Conservation (phyloP, 768 basidiomycete species). For the Russula compacta region DNA sequence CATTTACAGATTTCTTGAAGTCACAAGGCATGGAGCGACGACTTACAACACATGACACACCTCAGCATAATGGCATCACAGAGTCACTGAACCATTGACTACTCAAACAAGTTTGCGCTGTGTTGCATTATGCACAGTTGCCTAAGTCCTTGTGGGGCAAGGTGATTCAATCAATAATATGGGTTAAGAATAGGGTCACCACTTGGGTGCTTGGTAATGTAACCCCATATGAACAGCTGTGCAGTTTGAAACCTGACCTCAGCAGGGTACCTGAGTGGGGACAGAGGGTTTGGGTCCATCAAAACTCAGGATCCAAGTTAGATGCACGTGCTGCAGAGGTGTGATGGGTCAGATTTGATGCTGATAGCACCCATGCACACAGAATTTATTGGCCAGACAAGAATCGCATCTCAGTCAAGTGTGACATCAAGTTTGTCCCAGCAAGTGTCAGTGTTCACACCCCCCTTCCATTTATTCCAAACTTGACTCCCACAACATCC, state of each 20-base stretch:
- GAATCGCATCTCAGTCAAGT: background rate
- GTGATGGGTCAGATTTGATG: background rate
- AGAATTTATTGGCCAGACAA: background rate
- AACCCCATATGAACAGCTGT: conserved; percentile 20
- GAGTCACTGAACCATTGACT: conserved; percentile 33
- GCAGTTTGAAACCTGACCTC: conserved; percentile 13
- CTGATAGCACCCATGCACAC: background rate
- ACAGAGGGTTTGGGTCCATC: background rate
- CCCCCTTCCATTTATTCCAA: too few species aligned
- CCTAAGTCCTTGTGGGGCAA: conserved; percentile 1
- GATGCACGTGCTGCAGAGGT: background rate
- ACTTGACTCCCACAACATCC: too few species aligned
- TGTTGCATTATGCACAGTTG: background rate
- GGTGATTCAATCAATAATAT: conserved; percentile 25
- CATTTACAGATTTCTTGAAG: background rate
- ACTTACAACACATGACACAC: background rate
- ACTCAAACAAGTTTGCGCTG: conserved; percentile 24
- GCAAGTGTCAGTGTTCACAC: too few species aligned
- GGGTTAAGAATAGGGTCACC: conserved; percentile 25
- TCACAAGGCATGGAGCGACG: background rate
- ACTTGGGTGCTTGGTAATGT: conserved; percentile 22
- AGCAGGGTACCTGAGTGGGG: background rate
- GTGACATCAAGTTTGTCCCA: background rate
- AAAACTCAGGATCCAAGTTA: background rate
- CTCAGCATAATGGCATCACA: conserved; percentile 32